phyloP scores from a whole-genome alignment of 2,329 filamentous ascomycete species.

The Thielaviopsis ethacetica region DNA sequence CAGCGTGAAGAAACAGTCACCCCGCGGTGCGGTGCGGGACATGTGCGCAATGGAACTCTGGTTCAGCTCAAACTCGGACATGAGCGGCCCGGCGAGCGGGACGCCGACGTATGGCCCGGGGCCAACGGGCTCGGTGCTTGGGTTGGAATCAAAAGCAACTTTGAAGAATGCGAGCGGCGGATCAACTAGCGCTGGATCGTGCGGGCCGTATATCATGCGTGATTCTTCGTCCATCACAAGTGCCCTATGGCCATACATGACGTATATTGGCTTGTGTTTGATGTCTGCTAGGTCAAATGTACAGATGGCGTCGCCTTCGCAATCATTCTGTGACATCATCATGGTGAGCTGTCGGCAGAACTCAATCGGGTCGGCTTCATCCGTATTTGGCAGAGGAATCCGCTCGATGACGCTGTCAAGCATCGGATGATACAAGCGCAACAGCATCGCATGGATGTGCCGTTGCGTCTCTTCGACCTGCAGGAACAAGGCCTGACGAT shows the following conservation, averaged over 20 bases:
- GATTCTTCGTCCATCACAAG: neutral
- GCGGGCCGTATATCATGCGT: neutral
- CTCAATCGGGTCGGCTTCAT: neutral
- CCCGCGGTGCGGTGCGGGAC: neutral
- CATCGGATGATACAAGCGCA: neutral
- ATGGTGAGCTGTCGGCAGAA: neutral
- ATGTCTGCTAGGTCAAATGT: neutral
- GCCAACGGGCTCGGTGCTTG: neutral
- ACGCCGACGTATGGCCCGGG: neutral
- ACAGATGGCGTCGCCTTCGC: neutral
- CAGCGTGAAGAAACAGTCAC: constrained; percentile 6
- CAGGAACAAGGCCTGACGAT: neutral
- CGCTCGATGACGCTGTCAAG: neutral
- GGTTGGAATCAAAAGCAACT: constrained; percentile 4
- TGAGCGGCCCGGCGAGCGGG: neutral
- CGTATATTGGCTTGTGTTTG: neutral
- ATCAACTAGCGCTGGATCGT: neutral
- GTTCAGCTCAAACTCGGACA: neutral
- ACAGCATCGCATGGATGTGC: neutral
- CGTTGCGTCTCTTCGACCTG: neutral
- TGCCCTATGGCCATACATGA: neutral
- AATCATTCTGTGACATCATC: neutral
- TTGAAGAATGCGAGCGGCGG: constrained; percentile 2
- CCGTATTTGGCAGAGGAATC: neutral
- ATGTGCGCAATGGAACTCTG: neutral